Evolutionary conservation across 768 basidiomycete genomes (phyloP), one percentile per base, ranked within the genome.

Genomic region (Tricholoma hemisulphureum): DNA sequence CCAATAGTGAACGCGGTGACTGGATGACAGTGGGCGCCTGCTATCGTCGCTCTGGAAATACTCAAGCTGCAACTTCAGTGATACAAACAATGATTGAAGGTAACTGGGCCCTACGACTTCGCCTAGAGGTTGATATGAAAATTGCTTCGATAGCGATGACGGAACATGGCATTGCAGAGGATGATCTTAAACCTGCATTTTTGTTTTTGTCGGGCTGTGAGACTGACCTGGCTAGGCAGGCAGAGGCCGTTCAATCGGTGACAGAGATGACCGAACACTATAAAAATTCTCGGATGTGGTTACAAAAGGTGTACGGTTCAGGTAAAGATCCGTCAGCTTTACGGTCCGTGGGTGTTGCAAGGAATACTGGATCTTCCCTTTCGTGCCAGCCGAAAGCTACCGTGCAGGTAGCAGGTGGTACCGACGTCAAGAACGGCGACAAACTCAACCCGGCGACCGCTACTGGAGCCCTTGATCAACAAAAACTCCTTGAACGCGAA

Each of bases 21-120:
- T 86, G 84, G 82, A 80, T 86, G 75, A 71, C 79, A 11, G 80
- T 83, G 16, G 83, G 71, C 6, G 82, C 77, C 1, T 73, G 76
- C 60, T 85, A 84, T 68, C 80, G 84, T 49, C 72, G 81, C 21
- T 73, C 62, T 23, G 78, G 79, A n/a, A 77, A 81, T 52, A 64
- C 76, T n/a, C 24, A 53, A 7, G 76, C 78, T 35, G 83, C 83
- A 1, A 68, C 80, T 28, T 64, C 65, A 3, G 77, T 85, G 9
- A 61, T 81, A 24, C 67, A 72, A 20, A 69, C 72, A 21, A 76
- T 86, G 75, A 65, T 84, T 29, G 69, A 80, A 70, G 78, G 84
- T 84, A 46, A 62, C 66, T 53, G 13, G 56, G 20, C 6, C 11
- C 55, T 43, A 7, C 14, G 24, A 20, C 59, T 28, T 56, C 45